Base-by-base conservation (phyloP, 768 basidiomycete species). In the Trametes cingulata region DNA sequence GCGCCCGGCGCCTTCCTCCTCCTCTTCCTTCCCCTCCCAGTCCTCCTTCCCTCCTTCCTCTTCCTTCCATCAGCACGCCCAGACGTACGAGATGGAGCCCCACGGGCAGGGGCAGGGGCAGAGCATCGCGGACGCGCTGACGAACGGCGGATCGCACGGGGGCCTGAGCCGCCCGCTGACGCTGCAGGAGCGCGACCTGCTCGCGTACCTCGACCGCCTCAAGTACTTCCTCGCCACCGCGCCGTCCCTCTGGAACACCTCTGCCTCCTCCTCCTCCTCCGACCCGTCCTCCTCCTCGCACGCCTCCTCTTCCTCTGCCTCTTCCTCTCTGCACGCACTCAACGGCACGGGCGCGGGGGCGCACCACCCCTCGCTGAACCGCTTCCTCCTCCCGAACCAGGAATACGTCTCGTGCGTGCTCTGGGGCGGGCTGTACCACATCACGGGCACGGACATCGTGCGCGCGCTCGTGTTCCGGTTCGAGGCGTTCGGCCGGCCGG, bases 391-490 rank as follows among this genome's bases (percentile, higher is more conserved):
- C 15, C 95, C 95, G 0, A 85, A 89, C 57, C 86, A 90, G 50
- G 95, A 92, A 72, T 89, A 87, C 68, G 91, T 98, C 41, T 86
- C 90, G 6, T 98, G 95, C 71, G 91, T 97, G 10, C 81, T 93
- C 17, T 98, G 95, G 95, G 85, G 87, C 50, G 89, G 93, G 7
- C 80, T 91, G 33, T 95, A 93, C 70, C 92, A 96, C 70, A 93
- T 98, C 75, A 96, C 95, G 2, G 95, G 95, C 33, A 98, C 95
- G 6, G 95, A 98, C 75, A 97, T 98, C 71, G 95, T 98, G 29
- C 83, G 95, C 64, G 93, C 94, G 4, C 80, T 98, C 52, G 88
- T 93, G n/a, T 96, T 97, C 73, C 84, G 95, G 19, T 95, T 96
- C 73, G 91, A 94, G 77, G 89, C 90, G 40, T 96, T 96, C 68